Percentiles rank a stretch among this genome's conserved stretches.
Evolutionary conservation across 352 stramenopile genomes (phyloP).

Genomic region (Globisporangium okanoganense): DNA sequence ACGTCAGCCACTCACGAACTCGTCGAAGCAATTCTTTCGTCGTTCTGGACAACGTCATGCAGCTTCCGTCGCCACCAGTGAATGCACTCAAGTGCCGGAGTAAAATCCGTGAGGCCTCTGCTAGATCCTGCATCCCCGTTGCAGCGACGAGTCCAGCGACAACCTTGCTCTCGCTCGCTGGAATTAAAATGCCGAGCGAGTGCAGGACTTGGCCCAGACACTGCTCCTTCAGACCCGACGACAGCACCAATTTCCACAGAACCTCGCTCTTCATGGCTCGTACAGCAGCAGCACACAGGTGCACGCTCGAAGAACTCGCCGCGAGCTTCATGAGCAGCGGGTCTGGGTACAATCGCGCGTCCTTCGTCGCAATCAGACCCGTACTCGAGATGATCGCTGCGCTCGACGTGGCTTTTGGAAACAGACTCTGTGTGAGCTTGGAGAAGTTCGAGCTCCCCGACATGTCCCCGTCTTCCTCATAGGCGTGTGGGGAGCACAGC

Average conservation of each 20-base stretch:
- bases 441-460: conserved; percentile 18
- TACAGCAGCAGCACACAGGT: conserved; percentile 52
- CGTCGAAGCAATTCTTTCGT: conserved; percentile 21
- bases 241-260: conserved; percentile 55
- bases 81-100: conserved; percentile 8
- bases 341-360: conserved; percentile 63
- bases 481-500: conserved; percentile 50
- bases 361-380: conserved; percentile 73
- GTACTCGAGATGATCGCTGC: conserved; percentile 56
- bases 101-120: neutral
- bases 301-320: conserved; percentile 25
- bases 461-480: conserved; percentile 14
- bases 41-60: conserved; percentile 2
- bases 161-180: conserved; percentile 45
- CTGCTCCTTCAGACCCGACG: conserved; percentile 39
- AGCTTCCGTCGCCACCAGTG: conserved; percentile 10
- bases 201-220: conserved; percentile 36
- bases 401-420: conserved; percentile 48
- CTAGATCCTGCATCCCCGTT: conserved; percentile 4
- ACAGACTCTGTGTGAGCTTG: conserved; percentile 58
- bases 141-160: conserved; percentile 27
- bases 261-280: conserved; percentile 50
- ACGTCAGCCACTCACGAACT: conserved; percentile 28
- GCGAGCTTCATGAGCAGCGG: conserved; percentile 63
- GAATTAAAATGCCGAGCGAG: conserved; percentile 21